Evolutionary conservation across 2,329 filamentous ascomycete species (phyloP).

Genomic region (Myriosclerotinia curreyana): DNA sequence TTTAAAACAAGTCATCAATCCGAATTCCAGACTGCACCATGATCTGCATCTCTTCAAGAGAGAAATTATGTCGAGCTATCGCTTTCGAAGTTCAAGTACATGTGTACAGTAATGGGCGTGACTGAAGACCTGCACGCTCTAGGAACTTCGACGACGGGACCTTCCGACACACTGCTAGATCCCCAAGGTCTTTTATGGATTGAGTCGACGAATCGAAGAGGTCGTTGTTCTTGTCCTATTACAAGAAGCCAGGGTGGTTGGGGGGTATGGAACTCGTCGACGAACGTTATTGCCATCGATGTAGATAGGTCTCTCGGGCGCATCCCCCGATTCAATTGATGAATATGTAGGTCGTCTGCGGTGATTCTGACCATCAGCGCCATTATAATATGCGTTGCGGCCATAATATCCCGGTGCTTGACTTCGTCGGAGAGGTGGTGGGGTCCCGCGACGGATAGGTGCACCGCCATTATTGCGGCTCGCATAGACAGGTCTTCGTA

Average conservation of each 20-base stretch:
- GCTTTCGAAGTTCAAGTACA: background rate
- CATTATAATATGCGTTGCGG: background rate
- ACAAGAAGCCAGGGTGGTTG: too few relatives aligned
- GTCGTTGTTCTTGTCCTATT: background rate
- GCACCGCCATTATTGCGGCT: background rate
- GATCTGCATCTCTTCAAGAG: background rate
- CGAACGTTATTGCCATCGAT: too few relatives aligned
- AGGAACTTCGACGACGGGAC: too few relatives aligned
- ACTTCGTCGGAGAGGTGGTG: background rate
- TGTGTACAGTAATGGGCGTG: background rate
- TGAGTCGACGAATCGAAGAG: background rate
- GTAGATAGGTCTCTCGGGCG: too few relatives aligned
- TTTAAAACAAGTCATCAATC: background rate
- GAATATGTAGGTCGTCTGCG: too few relatives aligned
- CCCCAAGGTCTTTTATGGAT: background rate
- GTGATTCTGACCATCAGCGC: too few relatives aligned
- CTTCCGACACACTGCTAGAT: too few relatives aligned
- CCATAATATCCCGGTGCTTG: background rate
- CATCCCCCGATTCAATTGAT: too few relatives aligned
- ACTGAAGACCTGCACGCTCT: too few relatives aligned
- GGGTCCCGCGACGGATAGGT: background rate
- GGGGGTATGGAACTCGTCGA: background rate
- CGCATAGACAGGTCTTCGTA: too few relatives aligned
- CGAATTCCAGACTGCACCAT: background rate
- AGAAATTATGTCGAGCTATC: background rate